phyloP scores from a whole-genome alignment of 2,329 filamentous ascomycete genomes.

The Raffaelea albimanens region DNA sequence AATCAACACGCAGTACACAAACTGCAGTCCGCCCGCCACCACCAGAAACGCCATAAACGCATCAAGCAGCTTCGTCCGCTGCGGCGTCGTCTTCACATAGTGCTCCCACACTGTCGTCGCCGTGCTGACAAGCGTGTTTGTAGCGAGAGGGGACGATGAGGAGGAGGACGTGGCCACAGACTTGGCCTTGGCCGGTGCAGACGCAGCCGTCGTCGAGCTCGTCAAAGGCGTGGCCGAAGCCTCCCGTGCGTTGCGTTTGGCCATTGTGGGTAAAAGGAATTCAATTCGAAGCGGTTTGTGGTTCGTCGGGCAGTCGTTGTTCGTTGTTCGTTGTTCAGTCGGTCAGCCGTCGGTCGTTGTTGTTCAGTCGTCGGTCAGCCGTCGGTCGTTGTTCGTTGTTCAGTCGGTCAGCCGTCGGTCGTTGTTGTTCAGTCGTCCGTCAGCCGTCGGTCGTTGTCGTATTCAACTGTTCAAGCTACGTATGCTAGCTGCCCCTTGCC shows the following conservation, averaged over 20 bases:
- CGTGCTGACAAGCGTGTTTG: slow-evolving; percentile 40
- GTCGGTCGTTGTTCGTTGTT: no score
- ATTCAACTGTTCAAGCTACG: no score
- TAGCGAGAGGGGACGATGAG: not conserved
- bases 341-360: no score
- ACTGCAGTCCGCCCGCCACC: slow-evolving; percentile 79
- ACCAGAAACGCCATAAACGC: slow-evolving; percentile 83
- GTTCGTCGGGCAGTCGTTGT: no score
- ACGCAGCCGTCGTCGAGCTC: not conserved
- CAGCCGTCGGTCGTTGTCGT: no score
- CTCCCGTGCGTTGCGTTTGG: slow-evolving; percentile 4
- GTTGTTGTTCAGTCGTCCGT: no score
- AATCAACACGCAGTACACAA: slow-evolving; percentile 81
- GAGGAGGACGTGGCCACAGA: not conserved
- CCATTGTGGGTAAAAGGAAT: slow-evolving; percentile 5
- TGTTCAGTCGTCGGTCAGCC: no score
- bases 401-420: no score
- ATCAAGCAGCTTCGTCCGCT: slow-evolving; percentile 87
- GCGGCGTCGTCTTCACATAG: slow-evolving; percentile 73
- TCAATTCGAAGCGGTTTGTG: no score
- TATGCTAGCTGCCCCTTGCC: no score
- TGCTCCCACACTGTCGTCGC: slow-evolving; percentile 62
- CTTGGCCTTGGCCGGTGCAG: not conserved
- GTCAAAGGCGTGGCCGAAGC: not conserved
- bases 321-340: no score